Conservation (phyloP, 1,139 yeast genomes). For the Yamadazyma mexicana region DNA sequence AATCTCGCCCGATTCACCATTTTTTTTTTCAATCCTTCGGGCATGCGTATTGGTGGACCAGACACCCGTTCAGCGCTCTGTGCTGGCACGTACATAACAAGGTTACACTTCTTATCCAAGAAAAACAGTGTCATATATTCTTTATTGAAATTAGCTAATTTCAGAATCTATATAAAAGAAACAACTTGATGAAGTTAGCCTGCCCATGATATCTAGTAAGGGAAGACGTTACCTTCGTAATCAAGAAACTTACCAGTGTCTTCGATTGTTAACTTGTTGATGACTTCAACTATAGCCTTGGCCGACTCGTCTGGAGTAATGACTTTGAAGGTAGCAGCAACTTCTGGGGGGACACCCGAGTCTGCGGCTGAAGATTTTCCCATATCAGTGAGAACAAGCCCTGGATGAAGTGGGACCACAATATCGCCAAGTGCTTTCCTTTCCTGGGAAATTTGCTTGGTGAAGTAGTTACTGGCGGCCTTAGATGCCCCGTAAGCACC, state of each 20-base stretch:
- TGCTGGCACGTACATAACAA: no score
- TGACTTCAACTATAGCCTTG: constrained; percentile 1
- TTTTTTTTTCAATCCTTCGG: no score
- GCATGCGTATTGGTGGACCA: no score
- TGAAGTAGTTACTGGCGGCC: constrained; percentile 8
- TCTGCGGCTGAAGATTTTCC: not conserved
- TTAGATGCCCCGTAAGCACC: constrained; percentile 11
- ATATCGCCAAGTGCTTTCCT: constrained; percentile 39
- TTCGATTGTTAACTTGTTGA: not conserved
- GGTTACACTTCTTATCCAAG: no score
- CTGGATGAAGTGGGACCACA: constrained; percentile 48
- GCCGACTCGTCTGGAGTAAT: constrained; percentile 4
- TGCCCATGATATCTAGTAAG: no score
- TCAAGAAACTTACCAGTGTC: constrained; percentile 4
- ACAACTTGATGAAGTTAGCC: no score
- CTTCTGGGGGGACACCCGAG: no score
- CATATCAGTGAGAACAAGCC: constrained; percentile 29
- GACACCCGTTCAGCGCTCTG: no score
- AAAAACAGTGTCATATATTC: no score
- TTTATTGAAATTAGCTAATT: no score
- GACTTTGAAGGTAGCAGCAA: not conserved
- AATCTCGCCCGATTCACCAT: no score
- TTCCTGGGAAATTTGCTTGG: constrained; percentile 7
- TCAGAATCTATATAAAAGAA: no score
- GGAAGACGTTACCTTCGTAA: constrained; percentile 3